Evolutionary conservation across 2,329 filamentous ascomycete genomes (phyloP).

Genomic region (Stromatinia cepivora): DNA sequence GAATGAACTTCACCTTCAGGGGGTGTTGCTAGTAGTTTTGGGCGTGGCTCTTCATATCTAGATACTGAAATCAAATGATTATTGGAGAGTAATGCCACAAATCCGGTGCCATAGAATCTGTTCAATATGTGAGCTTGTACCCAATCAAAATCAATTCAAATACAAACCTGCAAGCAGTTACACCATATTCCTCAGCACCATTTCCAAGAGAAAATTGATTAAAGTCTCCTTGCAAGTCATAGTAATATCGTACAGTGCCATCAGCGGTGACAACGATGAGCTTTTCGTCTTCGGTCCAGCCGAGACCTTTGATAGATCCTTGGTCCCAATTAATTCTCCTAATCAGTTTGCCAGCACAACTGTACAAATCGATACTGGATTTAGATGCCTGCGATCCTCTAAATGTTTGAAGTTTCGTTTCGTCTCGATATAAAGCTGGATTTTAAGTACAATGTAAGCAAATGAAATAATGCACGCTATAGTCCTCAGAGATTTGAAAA

Average conservation of each 20-base stretch:
- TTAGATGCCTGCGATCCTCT: conserved; percentile 70
- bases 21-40: conserved; percentile 73
- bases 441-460: conserved; percentile 35
- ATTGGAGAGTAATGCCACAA: conserved; percentile 87
- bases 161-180: conserved; percentile 69
- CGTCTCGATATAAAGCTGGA: conserved; percentile 83
- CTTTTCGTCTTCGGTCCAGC: conserved; percentile 96
- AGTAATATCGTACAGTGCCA: conserved; percentile 83
- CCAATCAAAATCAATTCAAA: background rate
- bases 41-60: conserved; percentile 86
- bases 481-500: background rate
- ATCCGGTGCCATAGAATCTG: conserved; percentile 82
- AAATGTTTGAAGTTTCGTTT: conserved; percentile 78
- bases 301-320: conserved; percentile 80
- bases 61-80: conserved; percentile 86
- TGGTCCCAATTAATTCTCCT: conserved; percentile 89
- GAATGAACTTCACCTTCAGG: conserved; percentile 79
- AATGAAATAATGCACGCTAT: background rate
- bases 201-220: conserved; percentile 90
- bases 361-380: conserved; percentile 91
- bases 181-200: conserved; percentile 83
- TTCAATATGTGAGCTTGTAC: conserved; percentile 16
- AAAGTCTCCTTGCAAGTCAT: conserved; percentile 92
- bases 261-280: conserved; percentile 86
- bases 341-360: conserved; percentile 84